Evolutionary conservation across 192 early-diverging fungal genomes (phyloP), one percentile per base, ranked within the genome.

Genomic region (Coemansia sp.): DNA sequence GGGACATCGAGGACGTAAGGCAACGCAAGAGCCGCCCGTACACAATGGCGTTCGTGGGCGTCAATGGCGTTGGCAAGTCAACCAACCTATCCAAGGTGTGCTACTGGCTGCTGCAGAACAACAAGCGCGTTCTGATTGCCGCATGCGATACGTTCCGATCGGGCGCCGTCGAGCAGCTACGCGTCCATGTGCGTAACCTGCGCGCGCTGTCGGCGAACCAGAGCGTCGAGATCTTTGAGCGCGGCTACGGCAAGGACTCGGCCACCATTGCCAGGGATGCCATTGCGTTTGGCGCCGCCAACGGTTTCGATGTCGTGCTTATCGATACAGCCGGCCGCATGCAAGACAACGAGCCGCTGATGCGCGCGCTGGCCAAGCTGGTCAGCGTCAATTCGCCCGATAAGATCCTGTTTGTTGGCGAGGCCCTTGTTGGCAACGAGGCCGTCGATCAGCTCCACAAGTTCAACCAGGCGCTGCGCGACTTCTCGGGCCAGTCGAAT

Each of bases 271-370:
- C 96, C 18, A 95, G 94, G 75, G 96, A 98, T 62, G 94, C 96
- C 4, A 92, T 97, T 65, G 71, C 80, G 15, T 93, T 89, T 84
- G 94, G 92, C 12, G 88, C 88, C 16, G 55, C 71, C 45, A 85
- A 92, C 48, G 80, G 77, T 1, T 95, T 91, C 75, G 95, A 98
- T 77, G 95, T 96, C 7, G 95, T 97, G 14, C 81, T 98, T 24
- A 91, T 98, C 36, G 96, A 98, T 71, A 98, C 96, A 5, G 96
- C 96, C 6, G 96, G 96, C 2, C 88, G 96, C 43, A 98, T 98
- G 96, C 96, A 98, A 75, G 96, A 98, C 71, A 98, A 98, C 66
- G 96, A 97, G 81, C 96, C 96, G 9, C 74, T 98, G 69, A 98
- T 98, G 96, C 88, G 96, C 16, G 93, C 96, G 0, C 84, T 98